phyloP scores from a whole-genome alignment of 805 yeast genomes.

The Scheffersomyces amazonensis region DNA sequence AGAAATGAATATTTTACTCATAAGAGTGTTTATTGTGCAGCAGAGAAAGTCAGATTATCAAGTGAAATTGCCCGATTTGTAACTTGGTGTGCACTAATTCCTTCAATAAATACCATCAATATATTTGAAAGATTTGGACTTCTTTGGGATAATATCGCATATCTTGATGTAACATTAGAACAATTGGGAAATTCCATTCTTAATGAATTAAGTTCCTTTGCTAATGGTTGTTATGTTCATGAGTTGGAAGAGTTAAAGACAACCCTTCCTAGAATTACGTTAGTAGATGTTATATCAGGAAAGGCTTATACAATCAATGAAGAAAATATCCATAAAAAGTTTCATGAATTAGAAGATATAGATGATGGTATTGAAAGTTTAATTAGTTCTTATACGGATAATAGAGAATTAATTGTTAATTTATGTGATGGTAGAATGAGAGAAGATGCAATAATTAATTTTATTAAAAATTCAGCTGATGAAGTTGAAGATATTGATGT shows the following conservation, averaged over 20 bases:
- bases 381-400: conserved; percentile 3
- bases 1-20: conserved; percentile 39
- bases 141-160: conserved; percentile 14
- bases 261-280: conserved; percentile 12
- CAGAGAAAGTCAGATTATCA: conserved; percentile 38
- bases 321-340: not conserved
- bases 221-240: conserved; percentile 8
- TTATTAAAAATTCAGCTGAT: not conserved
- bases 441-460: conserved; percentile 2
- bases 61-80: conserved; percentile 32
- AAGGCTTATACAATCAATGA: not conserved
- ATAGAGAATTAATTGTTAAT: conserved; percentile 12
- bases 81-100: conserved; percentile 24
- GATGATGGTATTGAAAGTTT: conserved; percentile 4
- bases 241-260: conserved; percentile 8
- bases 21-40: conserved; percentile 36
- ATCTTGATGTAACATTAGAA: conserved; percentile 7
- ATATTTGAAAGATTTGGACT: conserved; percentile 21
- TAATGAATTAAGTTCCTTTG: conserved; percentile 16
- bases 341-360: not conserved
- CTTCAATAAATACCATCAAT: conserved; percentile 13
- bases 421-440: conserved; percentile 14
- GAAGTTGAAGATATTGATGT: not conserved
- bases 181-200: conserved; percentile 13
- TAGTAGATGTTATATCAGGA: conserved; percentile 10